Percentiles rank a stretch among this genome's conserved stretches.
Conservation (phyloP, 352 stramenopile genomes). For the Nothophytophthora sp. region DNA sequence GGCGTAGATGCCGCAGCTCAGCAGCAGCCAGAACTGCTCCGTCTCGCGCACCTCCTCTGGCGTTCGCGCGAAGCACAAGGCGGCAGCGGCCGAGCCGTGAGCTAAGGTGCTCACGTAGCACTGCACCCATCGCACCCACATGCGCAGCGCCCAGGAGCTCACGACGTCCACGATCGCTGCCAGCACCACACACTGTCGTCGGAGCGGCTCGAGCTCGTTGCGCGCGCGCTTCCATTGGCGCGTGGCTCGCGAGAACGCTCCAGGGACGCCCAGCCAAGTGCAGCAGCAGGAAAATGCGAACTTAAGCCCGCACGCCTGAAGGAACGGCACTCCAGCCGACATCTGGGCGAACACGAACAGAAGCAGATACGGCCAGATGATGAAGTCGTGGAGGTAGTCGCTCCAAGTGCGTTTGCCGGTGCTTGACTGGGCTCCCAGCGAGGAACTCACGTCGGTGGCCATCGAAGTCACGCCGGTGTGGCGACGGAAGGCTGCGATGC, state of each 20-base stretch:
- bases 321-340: conserved; percentile 34
- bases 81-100: conserved; percentile 10
- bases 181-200: conserved; percentile 53
- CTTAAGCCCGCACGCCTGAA: conserved; percentile 61
- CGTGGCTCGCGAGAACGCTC: conserved; percentile 55
- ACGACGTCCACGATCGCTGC: conserved; percentile 57
- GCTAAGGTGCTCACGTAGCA: conserved; percentile 44
- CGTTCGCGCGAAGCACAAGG: conserved; percentile 41
- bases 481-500: conserved; percentile 37
- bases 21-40: conserved; percentile 59
- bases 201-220: conserved; percentile 45
- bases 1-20: conserved; percentile 58
- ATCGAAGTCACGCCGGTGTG: conserved; percentile 10
- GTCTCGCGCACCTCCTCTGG: conserved; percentile 52
- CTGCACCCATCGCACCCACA: conserved; percentile 62
- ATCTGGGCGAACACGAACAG: conserved; percentile 54
- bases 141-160: conserved; percentile 55
- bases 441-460: background rate
- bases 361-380: conserved; percentile 76
- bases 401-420: conserved; percentile 22
- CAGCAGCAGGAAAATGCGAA: conserved; percentile 69
- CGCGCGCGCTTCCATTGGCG: conserved; percentile 48
- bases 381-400: conserved; percentile 73
- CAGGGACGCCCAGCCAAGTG: conserved; percentile 66
- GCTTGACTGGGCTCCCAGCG: background rate